Percentiles rank a stretch among this genome's conserved stretches.
Evolutionary conservation across 2,329 filamentous ascomycete genomes (phyloP).

Genomic region (Ophioceras dolichostomum): DNA sequence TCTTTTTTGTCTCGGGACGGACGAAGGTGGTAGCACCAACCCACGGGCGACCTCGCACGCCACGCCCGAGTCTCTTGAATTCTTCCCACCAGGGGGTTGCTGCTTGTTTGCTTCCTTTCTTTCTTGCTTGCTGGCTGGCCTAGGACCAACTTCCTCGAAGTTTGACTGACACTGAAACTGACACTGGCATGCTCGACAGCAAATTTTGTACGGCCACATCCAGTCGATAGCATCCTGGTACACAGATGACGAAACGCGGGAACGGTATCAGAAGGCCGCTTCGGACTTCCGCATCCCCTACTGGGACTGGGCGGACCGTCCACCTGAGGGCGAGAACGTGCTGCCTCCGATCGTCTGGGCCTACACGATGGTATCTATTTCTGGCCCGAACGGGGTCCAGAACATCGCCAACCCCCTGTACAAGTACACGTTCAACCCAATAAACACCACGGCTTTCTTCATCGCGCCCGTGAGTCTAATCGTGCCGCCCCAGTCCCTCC

Average conservation of each 20-base stretch:
- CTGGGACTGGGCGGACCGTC: conserved; percentile 44
- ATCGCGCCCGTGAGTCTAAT: conserved; percentile 41
- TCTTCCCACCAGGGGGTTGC: too few species aligned
- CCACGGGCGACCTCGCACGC: neutral
- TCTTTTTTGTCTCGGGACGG: too few species aligned
- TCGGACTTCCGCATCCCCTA: conserved; percentile 42
- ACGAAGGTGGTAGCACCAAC: neutral
- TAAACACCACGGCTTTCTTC: conserved; percentile 41
- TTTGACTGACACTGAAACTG: neutral
- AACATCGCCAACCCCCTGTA: conserved; percentile 50
- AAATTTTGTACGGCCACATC: conserved; percentile 22
- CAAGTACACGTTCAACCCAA: conserved; percentile 46
- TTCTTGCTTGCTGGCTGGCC: conserved; percentile 3
- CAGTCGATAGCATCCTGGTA: conserved; percentile 33
- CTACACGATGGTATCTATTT: conserved; percentile 29
- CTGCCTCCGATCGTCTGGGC: conserved; percentile 34
- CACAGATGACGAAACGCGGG: conserved; percentile 24
- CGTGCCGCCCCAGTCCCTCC: neutral
- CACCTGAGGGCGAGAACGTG: conserved; percentile 33
- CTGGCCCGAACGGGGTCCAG: conserved; percentile 43
- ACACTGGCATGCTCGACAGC: too few species aligned
- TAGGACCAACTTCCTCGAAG: neutral
- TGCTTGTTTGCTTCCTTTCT: too few species aligned
- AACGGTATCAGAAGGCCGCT: conserved; percentile 38
- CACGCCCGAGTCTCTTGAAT: too few species aligned